Percentiles rank a stretch among this genome's conserved stretches.
phyloP scores from a whole-genome alignment of 441 rosid species.

The Adansonia rubrostipa region DNA sequence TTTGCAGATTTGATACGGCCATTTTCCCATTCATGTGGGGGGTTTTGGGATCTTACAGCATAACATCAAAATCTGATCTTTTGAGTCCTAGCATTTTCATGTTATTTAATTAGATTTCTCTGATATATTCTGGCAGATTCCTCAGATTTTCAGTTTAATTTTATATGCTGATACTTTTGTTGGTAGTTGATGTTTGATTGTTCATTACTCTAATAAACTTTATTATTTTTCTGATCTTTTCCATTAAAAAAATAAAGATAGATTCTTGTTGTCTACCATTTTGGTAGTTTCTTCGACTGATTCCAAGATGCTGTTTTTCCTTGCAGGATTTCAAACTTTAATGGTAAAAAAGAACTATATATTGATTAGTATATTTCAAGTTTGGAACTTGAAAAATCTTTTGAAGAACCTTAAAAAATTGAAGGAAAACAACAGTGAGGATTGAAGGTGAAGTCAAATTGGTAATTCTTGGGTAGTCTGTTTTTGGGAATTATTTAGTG shows the following conservation, averaged over 20 bases:
- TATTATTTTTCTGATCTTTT: slow-evolving; percentile 31
- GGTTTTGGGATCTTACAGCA: slow-evolving; percentile 32
- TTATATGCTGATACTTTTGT: slow-evolving; percentile 44
- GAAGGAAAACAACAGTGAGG: slow-evolving; percentile 39
- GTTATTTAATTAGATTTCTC: slow-evolving; percentile 42
- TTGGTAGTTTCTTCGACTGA: slow-evolving; percentile 71
- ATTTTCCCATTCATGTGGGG: slow-evolving; percentile 34
- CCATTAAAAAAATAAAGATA: slow-evolving; percentile 36
- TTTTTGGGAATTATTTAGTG: slow-evolving; percentile 53
- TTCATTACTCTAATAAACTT: slow-evolving; percentile 35
- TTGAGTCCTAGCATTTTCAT: not conserved
- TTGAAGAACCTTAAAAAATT: slow-evolving; percentile 35
- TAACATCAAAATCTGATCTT: slow-evolving; percentile 30
- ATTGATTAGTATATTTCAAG: slow-evolving; percentile 48
- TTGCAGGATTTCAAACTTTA: slow-evolving; percentile 72
- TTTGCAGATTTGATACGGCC: slow-evolving; percentile 31
- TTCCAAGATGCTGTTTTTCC: slow-evolving; percentile 85
- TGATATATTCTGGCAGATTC: slow-evolving; percentile 49
- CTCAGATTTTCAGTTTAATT: slow-evolving; percentile 49
- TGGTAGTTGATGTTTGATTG: slow-evolving; percentile 52
- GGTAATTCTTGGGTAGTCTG: slow-evolving; percentile 51
- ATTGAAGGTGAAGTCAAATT: slow-evolving; percentile 61
- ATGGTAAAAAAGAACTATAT: slow-evolving; percentile 39
- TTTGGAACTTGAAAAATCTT: slow-evolving; percentile 60
- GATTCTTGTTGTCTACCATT: slow-evolving; percentile 85